Base-by-base conservation (phyloP, 441 rosid genomes). In the Viola pubescens region DNA sequence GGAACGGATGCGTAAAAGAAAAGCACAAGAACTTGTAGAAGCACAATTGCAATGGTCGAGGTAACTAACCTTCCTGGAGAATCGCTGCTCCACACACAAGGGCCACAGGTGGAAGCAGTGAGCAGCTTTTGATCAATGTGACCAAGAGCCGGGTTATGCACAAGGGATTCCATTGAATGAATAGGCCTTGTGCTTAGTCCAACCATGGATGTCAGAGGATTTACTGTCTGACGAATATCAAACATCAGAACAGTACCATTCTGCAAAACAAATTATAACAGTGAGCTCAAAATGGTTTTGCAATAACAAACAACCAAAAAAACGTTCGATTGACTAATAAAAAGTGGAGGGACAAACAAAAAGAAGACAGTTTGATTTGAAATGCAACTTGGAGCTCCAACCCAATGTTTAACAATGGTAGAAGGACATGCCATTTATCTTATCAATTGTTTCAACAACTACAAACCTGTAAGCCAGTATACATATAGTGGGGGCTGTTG, bases 381-480 rank as follows among this genome's bases (percentile, higher is more conserved):
- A 12, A 54, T 1, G n/a, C n/a, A 42, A 43, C n/a, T n/a, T 37
- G 4, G 40, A 37, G 5, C 7, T 48, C 51, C 4, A 13, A 56
- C 10, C 37, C 5, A 37, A 37, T 11, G n/a, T 9, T 52, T 34
- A 52, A 1, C 4, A 34, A n/a, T 54, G 57, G 57, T 2, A 54
- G 9, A 39, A 37, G 50, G 41, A 54, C 7, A n/a, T 26, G 9
- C 42, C 43, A n/a, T 38, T 6, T 12, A 38, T 40, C 2, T 6
- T 56, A 11, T 56, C 59, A 55, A 9, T 4, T 37, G 34, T 40
- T 6, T 40, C 37, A 40, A 12, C 7, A 55, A 55, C 13, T 9
- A 6, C 40, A 39, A 38, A 56, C 60, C 60, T 56, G 60, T 37
- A 56, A 56, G 48, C 60, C 60, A 56, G 60, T 48, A 16, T 56